Evolutionary conservation across 257 asterid species (phyloP), one percentile per base, ranked within the genome.

Genomic region (Oldenlandia corymbosa): DNA sequence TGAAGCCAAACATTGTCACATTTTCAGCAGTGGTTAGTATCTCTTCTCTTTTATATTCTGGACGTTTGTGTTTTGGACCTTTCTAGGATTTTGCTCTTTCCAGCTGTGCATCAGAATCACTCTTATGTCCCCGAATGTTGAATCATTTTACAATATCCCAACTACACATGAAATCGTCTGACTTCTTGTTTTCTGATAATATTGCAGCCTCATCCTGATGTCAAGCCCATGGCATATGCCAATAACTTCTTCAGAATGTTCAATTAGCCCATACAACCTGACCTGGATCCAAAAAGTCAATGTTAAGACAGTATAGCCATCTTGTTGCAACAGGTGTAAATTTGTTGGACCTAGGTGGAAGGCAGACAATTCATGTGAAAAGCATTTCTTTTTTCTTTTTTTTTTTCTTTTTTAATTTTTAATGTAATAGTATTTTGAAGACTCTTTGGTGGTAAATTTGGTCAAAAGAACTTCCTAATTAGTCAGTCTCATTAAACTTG

Each of bases 171-270:
- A 63, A 48, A 21, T 30, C 7, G 20, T 10, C 55, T 60, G 42
- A 59, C 43, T 30, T 30, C 16, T 28, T 55, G 2, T 30, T 1
- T 57, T 42, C 50, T 11, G 36, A 18, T 71, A 48, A 47, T 68
- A 66, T 11, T 81, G 83, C 95, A 91, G 98, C 90, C 87, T 13
- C 98, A 91, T 74, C 98, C 98, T 12, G 96, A 91, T 67, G 90
- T 91, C 64, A 91, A 86, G 79, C 96, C 98, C 7, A 91, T 91
- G 98, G 98, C 98, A 8, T 91, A 91, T 37, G 98, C 98, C 17
- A 88, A 81, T 82, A 91, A 91, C 85, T 91, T 91, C 83, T 80
- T 91, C 36, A 71, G 92, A 36, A 80, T 91, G 96, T 86, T 88
- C 79, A 76, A 88, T 9, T 91, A 69, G 63, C 69, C 74, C 69